Evolutionary conservation across 805 yeast species (phyloP).

Genomic region (Saccharomycopsis microspora): DNA sequence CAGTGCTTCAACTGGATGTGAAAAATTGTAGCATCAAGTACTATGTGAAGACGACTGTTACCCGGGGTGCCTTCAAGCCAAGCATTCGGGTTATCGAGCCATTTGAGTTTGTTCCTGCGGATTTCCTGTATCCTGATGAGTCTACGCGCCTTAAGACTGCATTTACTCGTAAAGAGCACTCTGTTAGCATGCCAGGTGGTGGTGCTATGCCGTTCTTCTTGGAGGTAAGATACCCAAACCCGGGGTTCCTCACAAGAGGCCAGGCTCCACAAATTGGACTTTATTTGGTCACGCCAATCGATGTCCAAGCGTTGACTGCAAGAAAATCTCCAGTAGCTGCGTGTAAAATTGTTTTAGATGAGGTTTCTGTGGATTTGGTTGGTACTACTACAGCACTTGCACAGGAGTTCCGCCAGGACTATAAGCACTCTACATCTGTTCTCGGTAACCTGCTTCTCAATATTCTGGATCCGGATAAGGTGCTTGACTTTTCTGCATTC

Average conservation of each 20-base stretch:
- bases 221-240: constrained; percentile 4
- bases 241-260: constrained; percentile 1
- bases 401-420: neutral
- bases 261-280: neutral
- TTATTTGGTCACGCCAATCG: constrained; percentile 1
- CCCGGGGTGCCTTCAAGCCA: constrained; percentile 4
- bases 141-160: neutral
- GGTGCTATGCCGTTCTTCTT: constrained; percentile 2
- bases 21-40: constrained; percentile 1
- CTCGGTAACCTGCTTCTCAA: neutral
- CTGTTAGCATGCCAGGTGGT: neutral
- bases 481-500: neutral
- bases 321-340: neutral
- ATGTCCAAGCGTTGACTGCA: constrained; percentile 1
- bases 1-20: neutral
- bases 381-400: constrained; percentile 1
- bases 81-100: constrained; percentile 4
- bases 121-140: neutral
- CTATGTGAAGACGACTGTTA: constrained; percentile 13
- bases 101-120: constrained; percentile 5
- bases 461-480: neutral
- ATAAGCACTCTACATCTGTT: neutral
- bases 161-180: constrained; percentile 5
- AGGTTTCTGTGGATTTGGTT: neutral
- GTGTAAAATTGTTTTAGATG: neutral